Evolutionary conservation across 768 basidiomycete species (phyloP).

Genomic region (Panus rudis): DNA sequence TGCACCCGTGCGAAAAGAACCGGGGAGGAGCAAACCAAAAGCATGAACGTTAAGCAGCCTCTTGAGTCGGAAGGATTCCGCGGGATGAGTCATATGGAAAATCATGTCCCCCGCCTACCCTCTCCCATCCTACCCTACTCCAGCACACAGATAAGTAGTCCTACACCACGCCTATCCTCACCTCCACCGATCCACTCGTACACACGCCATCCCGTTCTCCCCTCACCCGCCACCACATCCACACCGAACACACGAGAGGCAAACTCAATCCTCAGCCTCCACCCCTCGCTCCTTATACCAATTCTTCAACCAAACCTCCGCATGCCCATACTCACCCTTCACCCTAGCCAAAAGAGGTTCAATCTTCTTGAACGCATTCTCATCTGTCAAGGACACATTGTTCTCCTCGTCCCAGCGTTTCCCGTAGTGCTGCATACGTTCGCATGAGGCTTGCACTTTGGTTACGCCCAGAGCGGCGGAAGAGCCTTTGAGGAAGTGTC

Average conservation of each 20-base stretch:
- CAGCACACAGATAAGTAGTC: not conserved
- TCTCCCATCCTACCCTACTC: too few relatives aligned
- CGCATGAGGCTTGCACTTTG: conserved; percentile 80
- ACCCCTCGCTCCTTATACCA: conserved; percentile 32
- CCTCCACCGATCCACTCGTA: too few relatives aligned
- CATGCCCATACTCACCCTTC: conserved; percentile 61
- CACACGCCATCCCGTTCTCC: too few relatives aligned
- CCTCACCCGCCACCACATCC: too few relatives aligned
- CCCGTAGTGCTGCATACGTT: conserved; percentile 87
- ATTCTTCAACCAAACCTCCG: conserved; percentile 60
- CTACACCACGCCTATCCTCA: too few relatives aligned
- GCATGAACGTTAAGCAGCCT: too few relatives aligned
- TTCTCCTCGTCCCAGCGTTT: conserved; percentile 53
- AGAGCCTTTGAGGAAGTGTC: conserved; percentile 96
- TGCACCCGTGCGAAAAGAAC: too few relatives aligned
- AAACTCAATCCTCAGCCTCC: not conserved
- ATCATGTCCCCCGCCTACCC: too few relatives aligned
- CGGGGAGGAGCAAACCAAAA: too few relatives aligned
- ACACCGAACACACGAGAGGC: too few relatives aligned
- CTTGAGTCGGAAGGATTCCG: too few relatives aligned
- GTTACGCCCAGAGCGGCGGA: conserved; percentile 87
- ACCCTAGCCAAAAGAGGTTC: conserved; percentile 46
- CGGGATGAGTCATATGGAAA: too few relatives aligned
- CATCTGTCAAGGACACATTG: conserved; percentile 33
- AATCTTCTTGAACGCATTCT: conserved; percentile 56